Percentiles rank a stretch among this genome's conserved stretches.
These are phyloP conservation scores for Tuber microsphaerosporum DNA, from an alignment of 495 filamentous ascomycete genomes.

Conservation along the genomic window DNA sequence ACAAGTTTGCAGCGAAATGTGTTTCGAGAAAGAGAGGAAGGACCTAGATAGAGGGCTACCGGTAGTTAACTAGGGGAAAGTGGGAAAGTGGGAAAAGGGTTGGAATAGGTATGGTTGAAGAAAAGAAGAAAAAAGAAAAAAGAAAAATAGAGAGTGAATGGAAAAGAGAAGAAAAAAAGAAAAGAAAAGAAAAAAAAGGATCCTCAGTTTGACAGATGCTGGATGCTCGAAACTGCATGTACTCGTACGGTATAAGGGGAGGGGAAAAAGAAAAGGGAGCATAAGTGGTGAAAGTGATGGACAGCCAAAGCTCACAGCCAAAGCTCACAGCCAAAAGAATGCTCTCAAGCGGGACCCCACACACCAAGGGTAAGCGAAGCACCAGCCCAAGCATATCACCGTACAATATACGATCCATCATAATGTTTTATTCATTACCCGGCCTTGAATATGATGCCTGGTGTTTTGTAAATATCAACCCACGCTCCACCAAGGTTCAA, in stretches of 20 bases:
- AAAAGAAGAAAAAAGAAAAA: not conserved
- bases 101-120: not conserved
- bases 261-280: not conserved
- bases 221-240: not conserved
- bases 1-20: slow-evolving; percentile 1
- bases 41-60: not conserved
- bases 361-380: not conserved
- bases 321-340: not conserved
- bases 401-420: not conserved
- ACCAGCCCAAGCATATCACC: not conserved
- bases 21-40: not conserved
- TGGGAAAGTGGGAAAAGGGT: slow-evolving; percentile 2
- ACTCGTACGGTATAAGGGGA: not conserved
- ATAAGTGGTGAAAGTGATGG: not conserved
- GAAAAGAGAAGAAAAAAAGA: not conserved
- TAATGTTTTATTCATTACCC: not conserved
- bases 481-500: not conserved
- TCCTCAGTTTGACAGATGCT: slow-evolving; percentile 3
- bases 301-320: too few relatives aligned
- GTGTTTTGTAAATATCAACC: not conserved
- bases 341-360: not conserved
- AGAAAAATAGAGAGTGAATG: not conserved
- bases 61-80: not conserved
- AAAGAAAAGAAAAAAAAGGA: not conserved
- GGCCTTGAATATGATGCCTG: not conserved